These are phyloP conservation scores for Metschnikowia lunata DNA, from an alignment of 805 yeast species.

Conservation along the genomic window DNA sequence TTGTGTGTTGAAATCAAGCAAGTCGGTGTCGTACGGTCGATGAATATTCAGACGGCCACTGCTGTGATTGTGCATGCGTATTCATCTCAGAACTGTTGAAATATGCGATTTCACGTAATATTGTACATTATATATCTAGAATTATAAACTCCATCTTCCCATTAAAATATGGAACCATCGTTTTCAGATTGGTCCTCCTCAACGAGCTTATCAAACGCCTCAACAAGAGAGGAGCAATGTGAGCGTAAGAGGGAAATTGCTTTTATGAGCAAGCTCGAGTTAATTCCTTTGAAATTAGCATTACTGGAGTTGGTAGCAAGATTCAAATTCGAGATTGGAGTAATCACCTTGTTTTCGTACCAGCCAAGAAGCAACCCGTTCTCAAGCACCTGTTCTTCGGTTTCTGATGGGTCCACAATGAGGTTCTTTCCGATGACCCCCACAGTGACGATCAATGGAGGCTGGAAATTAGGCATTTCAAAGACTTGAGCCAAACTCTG, in stretches of 20 bases:
- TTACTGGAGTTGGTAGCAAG: conserved; percentile 48
- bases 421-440: conserved; percentile 70
- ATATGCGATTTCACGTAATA: too few species aligned
- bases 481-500: conserved; percentile 38
- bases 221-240: conserved; percentile 59
- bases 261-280: conserved; percentile 42
- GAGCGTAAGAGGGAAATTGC: conserved; percentile 55
- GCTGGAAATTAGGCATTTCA: conserved; percentile 41
- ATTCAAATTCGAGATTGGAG: conserved; percentile 71
- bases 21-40: conserved; percentile 85
- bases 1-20: conserved; percentile 88
- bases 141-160: too few species aligned
- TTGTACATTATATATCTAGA: not conserved
- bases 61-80: conserved; percentile 93
- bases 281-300: conserved; percentile 52
- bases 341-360: conserved; percentile 58
- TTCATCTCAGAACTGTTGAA: conserved; percentile 58
- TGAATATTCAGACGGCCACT: conserved; percentile 96
- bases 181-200: conserved; percentile 34
- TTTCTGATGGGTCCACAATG: conserved; percentile 80
- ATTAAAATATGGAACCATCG: conserved; percentile 14
- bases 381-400: conserved; percentile 85
- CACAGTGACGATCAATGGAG: conserved; percentile 72
- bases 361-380: conserved; percentile 76
- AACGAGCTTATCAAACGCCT: conserved; percentile 50